phyloP scores from a whole-genome alignment of 805 yeast species.

The Yarrowia porcina region DNA sequence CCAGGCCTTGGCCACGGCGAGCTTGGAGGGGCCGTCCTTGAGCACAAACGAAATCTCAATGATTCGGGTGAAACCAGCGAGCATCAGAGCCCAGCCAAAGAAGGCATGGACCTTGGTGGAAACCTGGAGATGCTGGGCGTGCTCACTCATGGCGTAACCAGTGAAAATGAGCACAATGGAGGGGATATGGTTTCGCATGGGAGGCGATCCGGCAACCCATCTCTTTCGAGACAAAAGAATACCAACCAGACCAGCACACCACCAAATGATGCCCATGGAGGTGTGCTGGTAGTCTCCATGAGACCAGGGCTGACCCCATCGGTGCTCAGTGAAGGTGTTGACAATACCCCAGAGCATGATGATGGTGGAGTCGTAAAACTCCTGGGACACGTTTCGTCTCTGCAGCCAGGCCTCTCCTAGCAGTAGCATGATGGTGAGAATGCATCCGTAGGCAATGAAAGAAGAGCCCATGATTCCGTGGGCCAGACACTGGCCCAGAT shows the following conservation, averaged over 20 bases:
- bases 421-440: slow-evolving; percentile 61
- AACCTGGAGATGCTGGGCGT: slow-evolving; percentile 67
- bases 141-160: slow-evolving; percentile 94
- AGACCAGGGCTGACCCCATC: slow-evolving; percentile 94
- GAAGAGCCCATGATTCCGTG: slow-evolving; percentile 97
- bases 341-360: slow-evolving; percentile 90
- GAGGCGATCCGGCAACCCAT: slow-evolving; percentile 35
- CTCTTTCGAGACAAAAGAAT: slow-evolving; percentile 68
- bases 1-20: slow-evolving; percentile 53
- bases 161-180: slow-evolving; percentile 79
- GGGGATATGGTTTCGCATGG: slow-evolving; percentile 72
- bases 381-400: slow-evolving; percentile 60
- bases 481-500: slow-evolving; percentile 93
- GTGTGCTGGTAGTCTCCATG: slow-evolving; percentile 96
- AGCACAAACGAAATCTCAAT: slow-evolving; percentile 78
- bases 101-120: slow-evolving; percentile 85
- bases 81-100: slow-evolving; percentile 78
- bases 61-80: slow-evolving; percentile 72
- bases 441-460: slow-evolving; percentile 74
- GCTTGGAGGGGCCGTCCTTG: slow-evolving; percentile 46
- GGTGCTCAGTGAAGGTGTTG: slow-evolving; percentile 92
- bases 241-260: slow-evolving; percentile 90
- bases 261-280: slow-evolving; percentile 94
- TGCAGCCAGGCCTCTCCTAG: slow-evolving; percentile 60
- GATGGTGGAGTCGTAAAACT: slow-evolving; percentile 73